Percentiles rank a stretch among this genome's conserved stretches.
Conservation (phyloP, 148 eudicot genomes). For the Talinum fruticosum region DNA sequence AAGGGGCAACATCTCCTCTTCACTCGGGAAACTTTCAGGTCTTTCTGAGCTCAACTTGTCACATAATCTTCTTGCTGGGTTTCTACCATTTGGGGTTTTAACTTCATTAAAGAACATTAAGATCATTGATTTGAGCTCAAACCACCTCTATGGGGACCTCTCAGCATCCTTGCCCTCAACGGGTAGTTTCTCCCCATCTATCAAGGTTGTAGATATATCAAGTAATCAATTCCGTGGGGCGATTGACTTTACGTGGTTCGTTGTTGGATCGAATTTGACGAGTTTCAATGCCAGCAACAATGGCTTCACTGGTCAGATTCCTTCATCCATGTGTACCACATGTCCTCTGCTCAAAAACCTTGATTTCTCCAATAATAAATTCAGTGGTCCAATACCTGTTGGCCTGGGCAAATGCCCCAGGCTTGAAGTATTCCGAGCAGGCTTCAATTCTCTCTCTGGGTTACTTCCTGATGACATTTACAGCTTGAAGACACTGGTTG, state of each 20-base stretch:
- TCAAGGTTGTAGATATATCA: slow-evolving; percentile 47
- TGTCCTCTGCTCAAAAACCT: slow-evolving; percentile 42
- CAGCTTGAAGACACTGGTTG: slow-evolving; percentile 37
- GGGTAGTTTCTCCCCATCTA: slow-evolving; percentile 38
- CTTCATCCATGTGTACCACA: slow-evolving; percentile 42
- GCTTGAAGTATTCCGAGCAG: slow-evolving; percentile 51
- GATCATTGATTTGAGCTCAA: slow-evolving; percentile 66
- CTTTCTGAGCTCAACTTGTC: slow-evolving; percentile 66
- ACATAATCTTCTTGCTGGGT: slow-evolving; percentile 52
- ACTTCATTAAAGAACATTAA: slow-evolving; percentile 39
- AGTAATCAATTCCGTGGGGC: slow-evolving; percentile 54
- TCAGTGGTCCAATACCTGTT: slow-evolving; percentile 41
- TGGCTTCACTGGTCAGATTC: slow-evolving; percentile 48
- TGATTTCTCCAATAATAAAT: slow-evolving; percentile 59
- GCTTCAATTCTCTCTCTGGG: slow-evolving; percentile 53
- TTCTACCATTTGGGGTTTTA: slow-evolving; percentile 57
- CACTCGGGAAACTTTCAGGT: slow-evolving; percentile 43
- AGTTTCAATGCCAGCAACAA: slow-evolving; percentile 61
- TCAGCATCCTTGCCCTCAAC: slow-evolving; percentile 22
- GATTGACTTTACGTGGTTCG: slow-evolving; percentile 40
- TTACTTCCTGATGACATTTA: slow-evolving; percentile 49
- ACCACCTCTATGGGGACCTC: slow-evolving; percentile 45
- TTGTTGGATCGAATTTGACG: slow-evolving; percentile 39
- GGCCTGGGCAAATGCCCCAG: slow-evolving; percentile 47
- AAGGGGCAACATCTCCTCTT: slow-evolving; percentile 38